Evolutionary conservation across 176 grass and related monocot genomes (phyloP).

Genomic region (Carex cristatella): DNA sequence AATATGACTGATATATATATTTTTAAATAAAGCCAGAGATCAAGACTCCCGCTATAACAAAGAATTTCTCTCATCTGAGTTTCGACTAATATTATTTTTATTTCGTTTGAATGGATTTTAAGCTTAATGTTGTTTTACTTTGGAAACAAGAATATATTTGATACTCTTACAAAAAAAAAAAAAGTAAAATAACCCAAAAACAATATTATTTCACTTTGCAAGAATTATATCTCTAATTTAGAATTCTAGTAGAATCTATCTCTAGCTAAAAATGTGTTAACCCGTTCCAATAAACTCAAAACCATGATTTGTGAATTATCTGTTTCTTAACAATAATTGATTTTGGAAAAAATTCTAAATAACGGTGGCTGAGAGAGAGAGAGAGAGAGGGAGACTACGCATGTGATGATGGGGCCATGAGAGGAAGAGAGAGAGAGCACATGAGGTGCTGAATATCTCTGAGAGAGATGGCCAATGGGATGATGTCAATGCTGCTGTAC

Average conservation of each 20-base stretch:
- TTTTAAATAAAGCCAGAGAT: too few species aligned
- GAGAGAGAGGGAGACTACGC: not conserved
- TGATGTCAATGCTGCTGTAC: not conserved
- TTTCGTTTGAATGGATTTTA: not conserved
- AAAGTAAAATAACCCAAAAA: not conserved
- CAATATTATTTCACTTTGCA: not conserved
- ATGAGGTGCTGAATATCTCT: slow-evolving; percentile 16
- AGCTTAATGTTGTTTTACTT: not conserved
- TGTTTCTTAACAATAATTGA: not conserved
- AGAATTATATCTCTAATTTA: not conserved
- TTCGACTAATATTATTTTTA: too few species aligned
- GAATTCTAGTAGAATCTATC: not conserved
- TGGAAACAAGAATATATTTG: not conserved
- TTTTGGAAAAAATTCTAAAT: not conserved
- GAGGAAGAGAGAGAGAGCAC: slow-evolving; percentile 6
- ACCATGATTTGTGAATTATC: not conserved
- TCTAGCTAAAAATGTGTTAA: not conserved
- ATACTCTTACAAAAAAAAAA: not conserved
- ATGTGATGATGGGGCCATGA: slow-evolving; percentile 16
- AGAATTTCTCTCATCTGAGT: too few species aligned
- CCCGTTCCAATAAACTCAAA: not conserved
- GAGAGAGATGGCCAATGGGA: not conserved
- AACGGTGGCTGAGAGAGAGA: not conserved
- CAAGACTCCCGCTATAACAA: too few species aligned
- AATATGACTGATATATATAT: not conserved